Evolutionary conservation across 257 asterid genomes (phyloP).

Genomic region (Primulina eburnea): DNA sequence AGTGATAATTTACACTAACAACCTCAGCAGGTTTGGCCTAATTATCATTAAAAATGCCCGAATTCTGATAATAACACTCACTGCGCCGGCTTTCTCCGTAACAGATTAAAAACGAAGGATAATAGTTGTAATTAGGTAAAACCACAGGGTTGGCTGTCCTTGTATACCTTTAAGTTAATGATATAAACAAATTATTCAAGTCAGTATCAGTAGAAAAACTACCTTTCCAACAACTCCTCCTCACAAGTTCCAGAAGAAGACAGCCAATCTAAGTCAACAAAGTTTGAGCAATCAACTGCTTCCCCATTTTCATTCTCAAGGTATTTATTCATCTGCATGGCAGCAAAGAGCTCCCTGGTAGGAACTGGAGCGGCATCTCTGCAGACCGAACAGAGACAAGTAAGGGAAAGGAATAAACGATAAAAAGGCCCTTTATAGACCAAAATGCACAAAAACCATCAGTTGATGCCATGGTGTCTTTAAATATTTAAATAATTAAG

Average conservation of each 20-base stretch:
- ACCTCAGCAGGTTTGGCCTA: not conserved
- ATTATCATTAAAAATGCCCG: not conserved
- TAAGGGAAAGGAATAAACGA: constrained; percentile 16
- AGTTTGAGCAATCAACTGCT: constrained; percentile 73
- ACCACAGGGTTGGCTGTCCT: not conserved
- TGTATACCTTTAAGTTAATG: not conserved
- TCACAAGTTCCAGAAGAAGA: constrained; percentile 94
- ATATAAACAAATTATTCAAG: not conserved
- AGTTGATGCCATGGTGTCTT: not conserved
- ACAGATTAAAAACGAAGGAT: not conserved
- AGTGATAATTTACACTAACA: not conserved
- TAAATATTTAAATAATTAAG: too few relatives aligned
- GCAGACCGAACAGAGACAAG: constrained; percentile 24
- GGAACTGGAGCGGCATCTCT: constrained; percentile 63
- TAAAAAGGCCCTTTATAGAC: constrained; percentile 4
- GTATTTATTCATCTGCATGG: constrained; percentile 49
- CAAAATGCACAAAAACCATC: not conserved
- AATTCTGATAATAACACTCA: not conserved
- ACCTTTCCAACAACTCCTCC: constrained; percentile 90
- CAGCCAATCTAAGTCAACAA: constrained; percentile 92
- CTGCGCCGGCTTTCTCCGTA: not conserved
- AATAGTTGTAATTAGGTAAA: not conserved
- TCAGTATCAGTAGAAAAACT: constrained; percentile 24
- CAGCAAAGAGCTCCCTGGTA: constrained; percentile 58
- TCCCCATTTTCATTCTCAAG: constrained; percentile 67